phyloP scores from a whole-genome alignment of 257 asterid species.

The Nicotiana knightiana region DNA sequence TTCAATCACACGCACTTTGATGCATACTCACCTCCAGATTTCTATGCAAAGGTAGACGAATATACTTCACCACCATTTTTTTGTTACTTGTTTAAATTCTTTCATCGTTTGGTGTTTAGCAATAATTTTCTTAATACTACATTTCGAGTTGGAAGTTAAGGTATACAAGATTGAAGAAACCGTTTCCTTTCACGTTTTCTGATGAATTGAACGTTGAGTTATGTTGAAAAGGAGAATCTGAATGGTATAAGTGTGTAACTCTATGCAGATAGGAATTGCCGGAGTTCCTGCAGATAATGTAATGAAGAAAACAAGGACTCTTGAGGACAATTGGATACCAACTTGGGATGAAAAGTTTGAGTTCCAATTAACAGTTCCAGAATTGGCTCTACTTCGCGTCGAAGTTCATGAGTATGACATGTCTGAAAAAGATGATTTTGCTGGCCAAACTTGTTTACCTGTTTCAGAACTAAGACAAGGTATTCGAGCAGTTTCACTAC shows the following conservation, averaged over 20 bases:
- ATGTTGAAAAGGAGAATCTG: not conserved
- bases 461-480: slow-evolving; percentile 66
- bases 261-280: slow-evolving; percentile 76
- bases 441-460: slow-evolving; percentile 74
- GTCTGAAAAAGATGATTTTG: slow-evolving; percentile 86
- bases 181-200: not conserved
- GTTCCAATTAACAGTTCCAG: slow-evolving; percentile 68
- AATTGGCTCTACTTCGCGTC: slow-evolving; percentile 63
- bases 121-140: not conserved
- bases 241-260: not conserved
- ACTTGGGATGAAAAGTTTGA: slow-evolving; percentile 65
- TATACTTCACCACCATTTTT: not conserved
- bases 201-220: not conserved
- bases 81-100: not conserved
- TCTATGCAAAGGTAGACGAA: slow-evolving; percentile 62
- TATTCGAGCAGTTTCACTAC: slow-evolving; percentile 68
- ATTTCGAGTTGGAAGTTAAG: not conserved
- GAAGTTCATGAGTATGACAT: slow-evolving; percentile 81
- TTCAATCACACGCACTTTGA: slow-evolving; percentile 73
- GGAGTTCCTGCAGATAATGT: slow-evolving; percentile 59
- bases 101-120: not conserved
- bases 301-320: slow-evolving; percentile 65
- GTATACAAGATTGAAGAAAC: not conserved
- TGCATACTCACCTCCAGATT: slow-evolving; percentile 86
- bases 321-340: slow-evolving; percentile 83